Conservation (phyloP, 371 early-diverging fungal genomes). For the Circinella umbellata region DNA sequence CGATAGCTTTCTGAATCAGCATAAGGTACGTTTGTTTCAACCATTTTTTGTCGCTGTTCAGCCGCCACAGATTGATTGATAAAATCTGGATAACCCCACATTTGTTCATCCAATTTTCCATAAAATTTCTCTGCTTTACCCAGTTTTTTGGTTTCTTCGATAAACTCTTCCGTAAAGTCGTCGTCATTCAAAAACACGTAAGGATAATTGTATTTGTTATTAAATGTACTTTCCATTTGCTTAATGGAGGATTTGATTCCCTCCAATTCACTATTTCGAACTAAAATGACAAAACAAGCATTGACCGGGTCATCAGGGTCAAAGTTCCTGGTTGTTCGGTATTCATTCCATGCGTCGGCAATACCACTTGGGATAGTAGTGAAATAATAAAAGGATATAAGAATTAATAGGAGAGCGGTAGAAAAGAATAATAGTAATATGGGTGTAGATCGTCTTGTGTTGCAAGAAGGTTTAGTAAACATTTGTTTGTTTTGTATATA, state of each 20-base stretch:
- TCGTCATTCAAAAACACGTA: conserved; percentile 85
- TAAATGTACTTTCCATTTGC: conserved; percentile 83
- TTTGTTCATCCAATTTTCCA: conserved; percentile 45
- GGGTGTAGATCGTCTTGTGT: neutral
- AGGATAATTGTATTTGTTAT: conserved; percentile 79
- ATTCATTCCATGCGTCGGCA: neutral
- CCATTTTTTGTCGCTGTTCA: conserved; percentile 57
- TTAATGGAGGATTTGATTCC: conserved; percentile 68
- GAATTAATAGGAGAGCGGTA: neutral
- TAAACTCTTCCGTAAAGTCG: conserved; percentile 80
- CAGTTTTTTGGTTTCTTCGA: conserved; percentile 39
- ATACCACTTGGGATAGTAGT: neutral
- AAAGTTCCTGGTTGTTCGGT: neutral
- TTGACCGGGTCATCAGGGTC: conserved; percentile 13
- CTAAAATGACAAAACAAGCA: conserved; percentile 66
- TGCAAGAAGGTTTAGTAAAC: no score
- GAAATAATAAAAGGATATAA: conserved; percentile 5
- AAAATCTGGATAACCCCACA: conserved; percentile 83
- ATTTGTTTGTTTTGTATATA: no score
- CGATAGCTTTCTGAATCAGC: conserved; percentile 84
- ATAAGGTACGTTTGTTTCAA: conserved; percentile 69
- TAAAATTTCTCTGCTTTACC: conserved; percentile 51
- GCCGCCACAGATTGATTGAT: conserved; percentile 72
- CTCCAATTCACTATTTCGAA: conserved; percentile 77
- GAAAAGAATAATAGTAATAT: neutral